A percentile compares a stretch with the other conserved stretches of the same genome.
Evolutionary conservation across 2,329 filamentous ascomycete species (phyloP).

Genomic region (Calonectria multiphialidica): DNA sequence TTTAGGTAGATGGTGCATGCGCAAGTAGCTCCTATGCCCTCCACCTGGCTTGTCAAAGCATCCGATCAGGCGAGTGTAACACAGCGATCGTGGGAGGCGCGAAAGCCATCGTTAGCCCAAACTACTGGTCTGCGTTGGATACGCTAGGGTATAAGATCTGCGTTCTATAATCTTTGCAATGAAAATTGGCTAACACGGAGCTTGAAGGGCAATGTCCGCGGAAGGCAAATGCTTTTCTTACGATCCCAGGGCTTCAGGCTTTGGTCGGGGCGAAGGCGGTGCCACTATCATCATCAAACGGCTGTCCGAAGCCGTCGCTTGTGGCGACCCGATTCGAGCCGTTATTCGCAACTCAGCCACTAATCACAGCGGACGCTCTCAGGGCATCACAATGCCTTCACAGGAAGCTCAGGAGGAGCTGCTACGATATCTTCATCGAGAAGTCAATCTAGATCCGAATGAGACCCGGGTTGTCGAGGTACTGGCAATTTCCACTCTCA

Average conservation of each 20-base stretch:
- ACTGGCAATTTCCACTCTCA: background rate
- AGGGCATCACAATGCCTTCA: conserved; percentile 55
- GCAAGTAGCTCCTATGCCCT: conserved; percentile 46
- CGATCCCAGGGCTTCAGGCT: conserved; percentile 50
- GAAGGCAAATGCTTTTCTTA: conserved; percentile 18
- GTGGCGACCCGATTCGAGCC: conserved; percentile 48
- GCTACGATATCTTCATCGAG: conserved; percentile 45
- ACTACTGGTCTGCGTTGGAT: conserved; percentile 33
- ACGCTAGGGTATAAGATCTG: conserved; percentile 12
- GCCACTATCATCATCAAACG: background rate
- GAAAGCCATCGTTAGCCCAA: conserved; percentile 59
- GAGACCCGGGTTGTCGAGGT: conserved; percentile 19
- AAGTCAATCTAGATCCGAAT: conserved; percentile 40
- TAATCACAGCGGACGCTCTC: background rate
- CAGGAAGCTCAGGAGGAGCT: conserved; percentile 43
- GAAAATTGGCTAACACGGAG: conserved; percentile 41
- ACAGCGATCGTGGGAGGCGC: conserved; percentile 59
- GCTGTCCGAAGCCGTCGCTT: conserved; percentile 39
- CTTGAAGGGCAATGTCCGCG: conserved; percentile 50
- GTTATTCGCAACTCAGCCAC: conserved; percentile 48
- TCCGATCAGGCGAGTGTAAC: conserved; percentile 40
- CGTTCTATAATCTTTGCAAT: background rate
- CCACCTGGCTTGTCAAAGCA: conserved; percentile 44
- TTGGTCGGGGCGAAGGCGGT: conserved; percentile 50
- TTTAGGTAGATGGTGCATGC: conserved; percentile 47